Evolutionary conservation across 1,139 yeast genomes (phyloP).

Genomic region (Nakaseomyces kungkrabaensis): DNA sequence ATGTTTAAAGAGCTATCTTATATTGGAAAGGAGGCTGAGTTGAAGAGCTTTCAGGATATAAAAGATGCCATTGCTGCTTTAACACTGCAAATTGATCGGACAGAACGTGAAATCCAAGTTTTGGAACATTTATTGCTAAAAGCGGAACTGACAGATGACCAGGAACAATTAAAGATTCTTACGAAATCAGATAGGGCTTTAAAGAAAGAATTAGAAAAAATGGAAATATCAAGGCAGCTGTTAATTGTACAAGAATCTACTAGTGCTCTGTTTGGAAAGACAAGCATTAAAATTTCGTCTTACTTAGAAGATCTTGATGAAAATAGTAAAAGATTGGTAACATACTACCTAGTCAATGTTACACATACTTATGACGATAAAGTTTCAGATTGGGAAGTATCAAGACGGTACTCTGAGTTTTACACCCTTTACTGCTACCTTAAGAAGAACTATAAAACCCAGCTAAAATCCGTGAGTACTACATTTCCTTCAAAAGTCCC

Average conservation of each 20-base stretch:
- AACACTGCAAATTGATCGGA: conserved; percentile 47
- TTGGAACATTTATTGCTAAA: conserved; percentile 59
- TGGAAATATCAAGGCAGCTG: conserved; percentile 70
- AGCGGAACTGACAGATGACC: conserved; percentile 74
- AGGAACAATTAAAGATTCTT: conserved; percentile 56
- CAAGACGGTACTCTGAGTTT: conserved; percentile 80
- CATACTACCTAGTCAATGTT: conserved; percentile 68
- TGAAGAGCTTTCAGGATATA: conserved; percentile 1
- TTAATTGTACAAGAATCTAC: conserved; percentile 76
- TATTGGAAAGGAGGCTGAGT: neutral
- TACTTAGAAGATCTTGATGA: conserved; percentile 43
- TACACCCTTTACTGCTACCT: conserved; percentile 60
- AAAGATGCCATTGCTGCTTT: conserved; percentile 29
- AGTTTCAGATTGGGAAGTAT: conserved; percentile 81
- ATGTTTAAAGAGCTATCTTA: neutral
- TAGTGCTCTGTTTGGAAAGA: conserved; percentile 64
- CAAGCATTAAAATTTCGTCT: conserved; percentile 56
- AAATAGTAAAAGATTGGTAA: conserved; percentile 51
- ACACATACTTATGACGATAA: conserved; percentile 42
- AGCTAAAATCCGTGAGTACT: conserved; percentile 49
- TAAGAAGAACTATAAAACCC: conserved; percentile 39
- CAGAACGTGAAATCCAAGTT: conserved; percentile 53
- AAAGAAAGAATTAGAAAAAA: conserved; percentile 57
- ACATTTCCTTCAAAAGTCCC: conserved; percentile 33
- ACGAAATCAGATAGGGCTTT: conserved; percentile 56